Evolutionary conservation across 1,284 basidiomycete species (phyloP), one percentile per base, ranked within the genome.

Genomic region (Austroboletus novae-zelandiae): DNA sequence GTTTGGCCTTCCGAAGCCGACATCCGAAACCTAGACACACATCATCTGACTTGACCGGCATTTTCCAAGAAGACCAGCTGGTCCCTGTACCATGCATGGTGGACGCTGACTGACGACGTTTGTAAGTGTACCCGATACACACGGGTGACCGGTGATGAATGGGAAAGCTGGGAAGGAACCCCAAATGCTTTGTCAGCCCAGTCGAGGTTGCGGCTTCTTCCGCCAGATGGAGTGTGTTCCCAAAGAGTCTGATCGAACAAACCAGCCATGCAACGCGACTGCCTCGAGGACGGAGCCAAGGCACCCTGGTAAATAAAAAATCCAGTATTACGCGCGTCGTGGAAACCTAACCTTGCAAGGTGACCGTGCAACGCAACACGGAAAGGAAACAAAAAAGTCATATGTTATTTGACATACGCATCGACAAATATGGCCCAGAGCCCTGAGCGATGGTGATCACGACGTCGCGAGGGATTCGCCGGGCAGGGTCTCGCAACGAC

Each of bases 221-320:
- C 54, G 47, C 41, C 30, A 55, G 50, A 48, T 57, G 47, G 51
- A 47, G 47, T 48, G 34, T 36, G 32, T 40, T 20, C 30, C 18
- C n/a, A 37, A 47, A 23, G 51, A 57, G 52, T 47, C 54, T 51
- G 60, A 66, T 41, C 43, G 43, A 49, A 55, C 45, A 52, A 49
- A 51, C 49, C 42, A 37, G 48, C 43, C 43, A 40, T 56, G 56
- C 64, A 69, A 66, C 54, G 66, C 57, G 62, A 62, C 53, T 58
- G 57, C 64, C 64, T 68, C 66, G 68, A 66, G 64, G 64, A 69
- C 53, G 65, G 55, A 54, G 53, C 61, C 66, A 69, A 66, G 65
- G 60, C 61, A 64, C 50, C 46, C 52, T 56, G 60, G 54, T 48
- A 56, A 65, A 49, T 43, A 63, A 62, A 65, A 62, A 56, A 61